Percentiles rank a stretch among this genome's conserved stretches.
phyloP scores from a whole-genome alignment of 371 early-diverging fungal genomes.

The Mucor ambiguus region DNA sequence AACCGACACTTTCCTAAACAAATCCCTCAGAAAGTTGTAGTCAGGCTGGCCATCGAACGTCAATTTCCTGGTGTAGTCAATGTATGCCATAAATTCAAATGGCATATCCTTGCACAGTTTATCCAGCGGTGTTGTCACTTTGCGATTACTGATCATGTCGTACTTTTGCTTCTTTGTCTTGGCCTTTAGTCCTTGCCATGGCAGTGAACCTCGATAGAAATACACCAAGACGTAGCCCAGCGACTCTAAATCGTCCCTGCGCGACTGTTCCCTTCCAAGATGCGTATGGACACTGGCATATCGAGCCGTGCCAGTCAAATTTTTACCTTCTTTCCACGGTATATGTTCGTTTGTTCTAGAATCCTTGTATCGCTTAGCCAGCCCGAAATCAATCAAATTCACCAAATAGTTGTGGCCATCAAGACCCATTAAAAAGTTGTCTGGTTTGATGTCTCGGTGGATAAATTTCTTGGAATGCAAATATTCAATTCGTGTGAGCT shows the following conservation, averaged over 20 bases:
- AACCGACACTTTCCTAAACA: constrained; percentile 90
- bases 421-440: constrained; percentile 95
- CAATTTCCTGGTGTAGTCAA: constrained; percentile 92
- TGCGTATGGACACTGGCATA: constrained; percentile 99
- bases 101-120: constrained; percentile 94
- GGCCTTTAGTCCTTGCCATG: constrained; percentile 99
- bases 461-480: constrained; percentile 89
- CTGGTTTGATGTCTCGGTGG: constrained; percentile 90
- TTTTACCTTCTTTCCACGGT: constrained; percentile 94
- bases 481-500: constrained; percentile 97
- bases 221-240: constrained; percentile 98
- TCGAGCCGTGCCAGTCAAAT: constrained; percentile 98
- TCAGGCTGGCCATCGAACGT: constrained; percentile 98
- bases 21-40: constrained; percentile 90
- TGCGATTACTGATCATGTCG: constrained; percentile 97
- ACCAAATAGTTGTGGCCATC: constrained; percentile 76
- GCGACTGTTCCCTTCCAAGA: constrained; percentile 95
- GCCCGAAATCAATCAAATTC: constrained; percentile 98
- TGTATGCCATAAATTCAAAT: constrained; percentile 88
- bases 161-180: constrained; percentile 98
- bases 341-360: constrained; percentile 95
- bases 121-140: constrained; percentile 94
- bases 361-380: constrained; percentile 97
- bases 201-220: constrained; percentile 95
- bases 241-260: constrained; percentile 99